These are phyloP conservation scores for Diaporthe aspalathi DNA, from an alignment of 2,329 filamentous ascomycete genomes.

Conservation along the genomic window DNA sequence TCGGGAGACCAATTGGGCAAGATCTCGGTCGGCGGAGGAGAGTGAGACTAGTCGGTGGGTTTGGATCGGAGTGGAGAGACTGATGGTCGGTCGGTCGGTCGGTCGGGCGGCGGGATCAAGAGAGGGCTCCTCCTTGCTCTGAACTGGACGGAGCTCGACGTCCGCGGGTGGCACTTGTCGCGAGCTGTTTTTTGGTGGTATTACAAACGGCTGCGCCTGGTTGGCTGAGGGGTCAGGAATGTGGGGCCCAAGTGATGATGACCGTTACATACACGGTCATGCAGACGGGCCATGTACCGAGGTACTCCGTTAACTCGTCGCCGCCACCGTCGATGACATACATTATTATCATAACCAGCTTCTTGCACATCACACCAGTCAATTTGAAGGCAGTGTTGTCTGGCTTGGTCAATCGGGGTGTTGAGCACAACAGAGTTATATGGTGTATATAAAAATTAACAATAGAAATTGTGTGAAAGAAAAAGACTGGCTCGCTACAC, in stretches of 20 bases:
- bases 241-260: background rate
- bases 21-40: background rate
- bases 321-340: too few species aligned
- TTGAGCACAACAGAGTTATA: too few species aligned
- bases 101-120: background rate
- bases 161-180: slow-evolving; percentile 12
- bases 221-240: slow-evolving; percentile 36
- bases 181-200: slow-evolving; percentile 38
- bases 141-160: slow-evolving; percentile 32
- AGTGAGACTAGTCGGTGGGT: background rate
- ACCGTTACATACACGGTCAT: slow-evolving; percentile 18
- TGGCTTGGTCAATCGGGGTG: too few species aligned
- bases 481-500: background rate
- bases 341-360: too few species aligned
- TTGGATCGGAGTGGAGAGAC: slow-evolving; percentile 26
- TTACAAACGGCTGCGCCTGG: slow-evolving; percentile 41
- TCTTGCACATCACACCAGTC: too few species aligned
- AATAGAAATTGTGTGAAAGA: background rate
- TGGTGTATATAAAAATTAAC: too few species aligned
- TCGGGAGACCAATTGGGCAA: slow-evolving; percentile 7
- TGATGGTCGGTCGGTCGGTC: slow-evolving; percentile 17
- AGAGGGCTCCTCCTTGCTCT: background rate
- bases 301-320: too few species aligned
- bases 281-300: background rate
- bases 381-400: too few species aligned